Conservation (phyloP, 2,329 filamentous ascomycete genomes). For the Magnaporthales sp. region DNA sequence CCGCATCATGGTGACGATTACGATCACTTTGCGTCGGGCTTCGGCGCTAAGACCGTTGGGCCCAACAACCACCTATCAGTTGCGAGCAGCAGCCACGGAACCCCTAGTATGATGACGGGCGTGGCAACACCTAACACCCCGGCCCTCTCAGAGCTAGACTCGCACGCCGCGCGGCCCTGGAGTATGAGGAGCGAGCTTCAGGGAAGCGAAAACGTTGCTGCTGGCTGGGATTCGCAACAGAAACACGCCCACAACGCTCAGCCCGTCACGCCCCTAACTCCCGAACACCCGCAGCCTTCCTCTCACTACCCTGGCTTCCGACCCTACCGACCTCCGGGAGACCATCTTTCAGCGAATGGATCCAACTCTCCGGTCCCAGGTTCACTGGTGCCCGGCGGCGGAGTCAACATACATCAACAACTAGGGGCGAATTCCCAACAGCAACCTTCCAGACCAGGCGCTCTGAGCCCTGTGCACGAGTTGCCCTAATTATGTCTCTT, state of each 20-base stretch:
- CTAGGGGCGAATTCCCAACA: background rate
- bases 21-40: background rate
- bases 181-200: slow-evolving; percentile 14
- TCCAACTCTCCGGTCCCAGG: background rate
- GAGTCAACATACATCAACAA: background rate
- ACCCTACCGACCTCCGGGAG: background rate
- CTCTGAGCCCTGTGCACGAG: slow-evolving; percentile 2
- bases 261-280: background rate
- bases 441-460: background rate
- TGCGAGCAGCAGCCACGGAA: background rate
- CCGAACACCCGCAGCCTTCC: background rate
- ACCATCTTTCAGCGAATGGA: background rate
- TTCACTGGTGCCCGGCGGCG: background rate
- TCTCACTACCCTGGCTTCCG: background rate
- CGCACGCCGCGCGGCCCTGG: slow-evolving; percentile 11
- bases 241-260: background rate
- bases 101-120: background rate
- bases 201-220: slow-evolving; percentile 6
- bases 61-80: background rate
- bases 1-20: background rate
- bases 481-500: background rate
- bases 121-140: background rate
- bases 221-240: background rate
- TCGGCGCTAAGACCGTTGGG: background rate
- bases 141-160: slow-evolving; percentile 11